These are phyloP conservation scores for Diaporthe batatas DNA, from an alignment of 2,329 filamentous ascomycete species.

Conservation along the genomic window DNA sequence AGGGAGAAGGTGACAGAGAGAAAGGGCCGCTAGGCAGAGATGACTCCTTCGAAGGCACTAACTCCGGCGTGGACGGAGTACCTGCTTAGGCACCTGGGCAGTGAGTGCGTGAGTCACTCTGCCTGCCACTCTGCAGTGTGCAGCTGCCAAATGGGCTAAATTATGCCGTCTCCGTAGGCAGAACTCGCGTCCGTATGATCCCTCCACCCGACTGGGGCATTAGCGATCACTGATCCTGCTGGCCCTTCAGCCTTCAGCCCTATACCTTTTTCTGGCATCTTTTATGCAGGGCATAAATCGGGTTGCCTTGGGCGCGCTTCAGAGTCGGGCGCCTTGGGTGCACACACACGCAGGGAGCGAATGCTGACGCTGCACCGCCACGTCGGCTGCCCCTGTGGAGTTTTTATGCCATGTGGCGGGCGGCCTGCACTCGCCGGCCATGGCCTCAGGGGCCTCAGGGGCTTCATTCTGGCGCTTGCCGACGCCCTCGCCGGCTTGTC, in stretches of 20 bases:
- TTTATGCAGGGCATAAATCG: slow-evolving; percentile 6
- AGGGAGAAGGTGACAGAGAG: background rate
- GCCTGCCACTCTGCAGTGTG: background rate
- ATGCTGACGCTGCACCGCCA: slow-evolving; percentile 25
- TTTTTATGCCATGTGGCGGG: slow-evolving; percentile 9
- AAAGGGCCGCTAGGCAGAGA: slow-evolving; percentile 3
- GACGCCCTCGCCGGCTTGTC: background rate
- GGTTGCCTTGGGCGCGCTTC: slow-evolving; percentile 5
- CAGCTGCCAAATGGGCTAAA: slow-evolving; percentile 9
- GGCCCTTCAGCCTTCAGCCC: slow-evolving; percentile 26
- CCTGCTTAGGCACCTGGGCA: background rate
- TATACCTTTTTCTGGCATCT: background rate
- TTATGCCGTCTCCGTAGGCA: slow-evolving; percentile 18
- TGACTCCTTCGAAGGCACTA: slow-evolving; percentile 5
- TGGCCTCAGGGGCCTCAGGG: background rate
- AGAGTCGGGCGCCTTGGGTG: background rate
- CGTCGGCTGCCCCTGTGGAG: background rate
- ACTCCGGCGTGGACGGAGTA: slow-evolving; percentile 16
- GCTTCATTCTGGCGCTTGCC: background rate
- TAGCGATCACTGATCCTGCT: background rate
- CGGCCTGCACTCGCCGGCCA: slow-evolving; percentile 8
- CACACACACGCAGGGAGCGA: background rate
- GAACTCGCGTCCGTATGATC: background rate
- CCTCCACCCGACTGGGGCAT: background rate
- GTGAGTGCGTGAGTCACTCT: slow-evolving; percentile 17